Evolutionary conservation across 352 stramenopile genomes (phyloP).

Genomic region (Globisporangium cystogenes): DNA sequence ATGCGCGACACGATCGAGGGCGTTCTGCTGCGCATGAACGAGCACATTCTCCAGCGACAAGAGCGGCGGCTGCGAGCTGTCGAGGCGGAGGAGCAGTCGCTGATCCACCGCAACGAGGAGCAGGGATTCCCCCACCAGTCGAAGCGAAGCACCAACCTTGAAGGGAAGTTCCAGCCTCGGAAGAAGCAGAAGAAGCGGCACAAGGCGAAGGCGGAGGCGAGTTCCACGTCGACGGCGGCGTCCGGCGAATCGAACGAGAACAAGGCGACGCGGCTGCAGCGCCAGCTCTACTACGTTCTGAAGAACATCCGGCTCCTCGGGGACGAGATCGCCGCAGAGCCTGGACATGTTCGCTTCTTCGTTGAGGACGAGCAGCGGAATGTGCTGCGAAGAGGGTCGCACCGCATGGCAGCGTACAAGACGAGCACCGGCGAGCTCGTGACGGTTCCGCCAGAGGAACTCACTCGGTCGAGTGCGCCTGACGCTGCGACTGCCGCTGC

Average conservation of each 20-base stretch:
- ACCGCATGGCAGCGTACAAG: constrained; percentile 24
- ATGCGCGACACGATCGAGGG: constrained; percentile 85
- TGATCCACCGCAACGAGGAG: constrained; percentile 10
- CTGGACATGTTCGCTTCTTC: constrained; percentile 39
- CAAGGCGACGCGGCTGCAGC: constrained; percentile 35
- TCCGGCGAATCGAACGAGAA: constrained; percentile 21
- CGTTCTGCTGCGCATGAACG: constrained; percentile 49
- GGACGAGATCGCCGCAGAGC: constrained; percentile 29
- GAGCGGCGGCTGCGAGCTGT: constrained; percentile 2
- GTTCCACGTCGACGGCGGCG: not conserved
- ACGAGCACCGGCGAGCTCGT: constrained; percentile 10
- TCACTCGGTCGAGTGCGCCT: not conserved
- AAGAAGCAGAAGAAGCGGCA: constrained; percentile 13
- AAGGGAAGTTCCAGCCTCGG: not conserved
- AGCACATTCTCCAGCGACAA: constrained; percentile 11
- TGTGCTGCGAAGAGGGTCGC: constrained; percentile 31
- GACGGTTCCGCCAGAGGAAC: constrained; percentile 6
- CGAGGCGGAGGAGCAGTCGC: constrained; percentile 3
- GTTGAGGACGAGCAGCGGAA: constrained; percentile 32
- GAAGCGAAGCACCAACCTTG: not conserved
- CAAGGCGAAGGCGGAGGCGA: constrained; percentile 16
- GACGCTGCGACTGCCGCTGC: not conserved
- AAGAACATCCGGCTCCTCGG: constrained; percentile 39
- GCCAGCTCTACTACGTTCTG: constrained; percentile 41
- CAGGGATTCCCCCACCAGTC: constrained; percentile 3